Conservation (phyloP, 345 rosid genomes). For the Brassica nigra region DNA sequence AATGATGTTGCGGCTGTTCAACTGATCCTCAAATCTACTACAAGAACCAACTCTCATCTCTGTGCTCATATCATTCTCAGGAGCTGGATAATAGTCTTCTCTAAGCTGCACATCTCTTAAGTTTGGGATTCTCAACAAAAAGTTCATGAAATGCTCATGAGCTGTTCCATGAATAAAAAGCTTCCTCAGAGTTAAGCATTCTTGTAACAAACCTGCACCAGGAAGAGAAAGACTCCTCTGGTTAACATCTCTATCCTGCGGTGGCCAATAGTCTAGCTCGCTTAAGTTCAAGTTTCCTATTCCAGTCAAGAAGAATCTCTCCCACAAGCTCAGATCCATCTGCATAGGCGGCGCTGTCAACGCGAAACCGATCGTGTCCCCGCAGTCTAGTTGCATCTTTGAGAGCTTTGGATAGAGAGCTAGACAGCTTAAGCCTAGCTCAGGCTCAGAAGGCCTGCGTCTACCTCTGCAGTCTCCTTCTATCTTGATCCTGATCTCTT, state of each 20-base stretch:
- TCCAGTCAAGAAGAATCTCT: slow-evolving; percentile 77
- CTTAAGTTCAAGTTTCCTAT: slow-evolving; percentile 57
- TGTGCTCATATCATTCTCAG: slow-evolving; percentile 80
- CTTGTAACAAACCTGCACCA: slow-evolving; percentile 65
- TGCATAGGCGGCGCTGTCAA: slow-evolving; percentile 81
- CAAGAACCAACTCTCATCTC: slow-evolving; percentile 88
- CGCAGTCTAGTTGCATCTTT: slow-evolving; percentile 78
- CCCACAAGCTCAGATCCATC: slow-evolving; percentile 91
- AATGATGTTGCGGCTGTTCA: slow-evolving; percentile 57
- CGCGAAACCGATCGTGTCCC: slow-evolving; percentile 66
- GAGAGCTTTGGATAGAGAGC: slow-evolving; percentile 59
- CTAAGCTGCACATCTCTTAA: slow-evolving; percentile 88
- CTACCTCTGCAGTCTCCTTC: slow-evolving; percentile 86
- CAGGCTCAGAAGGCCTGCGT: slow-evolving; percentile 53
- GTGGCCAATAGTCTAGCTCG: slow-evolving; percentile 91
- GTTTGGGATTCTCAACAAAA: slow-evolving; percentile 53
- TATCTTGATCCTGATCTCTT: slow-evolving; percentile 75
- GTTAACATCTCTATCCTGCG: slow-evolving; percentile 84
- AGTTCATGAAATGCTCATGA: slow-evolving; percentile 87
- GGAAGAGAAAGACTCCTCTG: slow-evolving; percentile 81
- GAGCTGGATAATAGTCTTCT: slow-evolving; percentile 96
- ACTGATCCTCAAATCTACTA: slow-evolving; percentile 77
- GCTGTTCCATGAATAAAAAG: slow-evolving; percentile 95
- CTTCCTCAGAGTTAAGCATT: slow-evolving; percentile 68
- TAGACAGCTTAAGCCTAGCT: slow-evolving; percentile 71